Evolutionary conservation across 345 rosid genomes (phyloP), one percentile per base, ranked within the genome.

Genomic region (Noccaea bulbosa): DNA sequence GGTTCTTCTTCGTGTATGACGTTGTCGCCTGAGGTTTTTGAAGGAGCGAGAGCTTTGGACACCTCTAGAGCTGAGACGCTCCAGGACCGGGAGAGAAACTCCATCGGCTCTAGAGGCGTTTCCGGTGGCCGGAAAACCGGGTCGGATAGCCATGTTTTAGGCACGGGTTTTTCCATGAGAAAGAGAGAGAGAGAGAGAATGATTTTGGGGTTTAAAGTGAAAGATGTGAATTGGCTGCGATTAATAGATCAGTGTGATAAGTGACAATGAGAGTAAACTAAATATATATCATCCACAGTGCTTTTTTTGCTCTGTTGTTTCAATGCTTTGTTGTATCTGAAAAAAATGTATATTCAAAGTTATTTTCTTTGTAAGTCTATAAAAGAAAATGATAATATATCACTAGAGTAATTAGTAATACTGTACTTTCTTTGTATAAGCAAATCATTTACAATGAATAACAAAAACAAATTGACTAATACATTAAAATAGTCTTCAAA

Each of bases 11-110:
- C 98, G 67, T 64, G 87, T 62, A 88, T 87, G 48, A 65, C 81
- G 14, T 47, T 55, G 49, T 45, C 16, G 33, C 62, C 65, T 8
- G 81, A 67, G 66, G 77, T 65, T 17, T 82, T 82, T 0, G 82
- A 22, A 45, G 77, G 59, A 65, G 71, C 80, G 12, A 93, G 77
- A 4, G 88, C 93, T 69, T 85, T 87, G 1, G 96, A 88, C 49
- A 91, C 91, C 53, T 89, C 87, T 3, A 71, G 76, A 12, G 97
- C 90, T 8, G 98, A 93, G n/a, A 89, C 71, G 57, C 98, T 91
- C 96, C 98, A 93, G 0, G 98, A 89, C 5, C 97, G 96, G 16
- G 98, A 86, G 9, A 93, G 87, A 67, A 89, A 93, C 83, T 93
- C 97, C 95, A 93, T 93, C 48, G 97, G 90, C 76, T 89, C 93